These are phyloP conservation scores for Picea glauca DNA, from an alignment of 75 land plant genomes.

Conservation along the genomic window DNA sequence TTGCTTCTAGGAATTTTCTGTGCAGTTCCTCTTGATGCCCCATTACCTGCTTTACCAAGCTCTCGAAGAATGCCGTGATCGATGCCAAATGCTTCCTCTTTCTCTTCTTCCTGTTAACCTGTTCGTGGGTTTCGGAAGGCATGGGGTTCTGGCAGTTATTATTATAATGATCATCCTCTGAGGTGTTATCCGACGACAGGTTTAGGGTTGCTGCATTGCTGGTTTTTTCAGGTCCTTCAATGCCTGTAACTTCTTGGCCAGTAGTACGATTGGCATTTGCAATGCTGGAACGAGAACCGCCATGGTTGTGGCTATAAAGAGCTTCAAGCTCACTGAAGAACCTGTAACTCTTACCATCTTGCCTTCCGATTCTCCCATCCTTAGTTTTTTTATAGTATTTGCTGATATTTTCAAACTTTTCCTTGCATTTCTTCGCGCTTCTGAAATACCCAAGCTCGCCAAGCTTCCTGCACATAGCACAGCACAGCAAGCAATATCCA, in stretches of 20 bases:
- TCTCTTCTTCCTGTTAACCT: slow-evolving; percentile 21
- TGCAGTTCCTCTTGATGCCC: slow-evolving; percentile 61
- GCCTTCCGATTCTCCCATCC: slow-evolving; percentile 28
- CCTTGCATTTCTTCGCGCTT: slow-evolving; percentile 54
- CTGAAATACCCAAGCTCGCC: slow-evolving; percentile 48
- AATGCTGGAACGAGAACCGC: background rate
- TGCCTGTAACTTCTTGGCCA: background rate
- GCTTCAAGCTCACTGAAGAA: slow-evolving; percentile 42
- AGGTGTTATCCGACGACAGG: background rate
- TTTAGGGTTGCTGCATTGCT: slow-evolving; percentile 1
- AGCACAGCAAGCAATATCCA: too few species aligned
- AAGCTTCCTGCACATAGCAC: slow-evolving; percentile 29
- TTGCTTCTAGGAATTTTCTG: slow-evolving; percentile 42
- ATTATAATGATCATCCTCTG: background rate
- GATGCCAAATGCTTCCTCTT: slow-evolving; percentile 27
- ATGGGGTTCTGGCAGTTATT: background rate
- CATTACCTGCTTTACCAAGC: slow-evolving; percentile 45
- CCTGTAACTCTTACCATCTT: slow-evolving; percentile 48
- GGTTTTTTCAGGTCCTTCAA: background rate
- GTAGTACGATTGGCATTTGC: too few species aligned
- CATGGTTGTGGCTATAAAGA: slow-evolving; percentile 11
- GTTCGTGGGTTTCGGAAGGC: background rate
- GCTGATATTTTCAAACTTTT: slow-evolving; percentile 35
- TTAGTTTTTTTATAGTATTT: background rate
- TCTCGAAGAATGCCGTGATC: slow-evolving; percentile 46